phyloP scores from a whole-genome alignment of 805 yeast genomes.

The Saccharomycopsis schoenii region DNA sequence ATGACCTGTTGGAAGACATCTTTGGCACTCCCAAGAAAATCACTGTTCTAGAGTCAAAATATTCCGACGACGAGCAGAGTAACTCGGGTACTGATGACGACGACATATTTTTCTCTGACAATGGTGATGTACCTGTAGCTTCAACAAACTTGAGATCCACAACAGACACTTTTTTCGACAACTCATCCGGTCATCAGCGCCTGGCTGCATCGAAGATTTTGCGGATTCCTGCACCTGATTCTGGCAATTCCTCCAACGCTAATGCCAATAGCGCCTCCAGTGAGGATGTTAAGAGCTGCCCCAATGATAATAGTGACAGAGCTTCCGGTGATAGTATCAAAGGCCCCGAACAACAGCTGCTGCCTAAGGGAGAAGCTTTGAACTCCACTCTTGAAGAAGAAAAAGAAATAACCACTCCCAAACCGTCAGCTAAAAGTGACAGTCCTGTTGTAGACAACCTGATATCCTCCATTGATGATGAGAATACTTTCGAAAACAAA shows the following conservation, averaged over 20 bases:
- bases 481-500: background rate
- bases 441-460: no score
- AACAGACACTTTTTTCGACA: background rate
- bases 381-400: no score
- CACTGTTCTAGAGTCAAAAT: background rate
- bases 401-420: no score
- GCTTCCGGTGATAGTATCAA: no score
- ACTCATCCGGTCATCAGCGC: background rate
- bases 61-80: background rate
- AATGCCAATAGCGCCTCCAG: no score
- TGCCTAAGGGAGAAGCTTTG: no score
- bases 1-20: background rate
- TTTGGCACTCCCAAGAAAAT: background rate
- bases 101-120: background rate
- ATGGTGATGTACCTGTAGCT: background rate
- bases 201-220: background rate
- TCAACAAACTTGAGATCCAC: background rate
- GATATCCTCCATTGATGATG: background rate
- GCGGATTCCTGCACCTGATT: background rate
- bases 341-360: no score
- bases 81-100: background rate
- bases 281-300: no score
- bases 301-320: no score
- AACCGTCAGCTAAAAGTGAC: no score
- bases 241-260: background rate